Evolutionary conservation across 352 stramenopile species (phyloP).

Genomic region (Hyaloperonospora brassicae): DNA sequence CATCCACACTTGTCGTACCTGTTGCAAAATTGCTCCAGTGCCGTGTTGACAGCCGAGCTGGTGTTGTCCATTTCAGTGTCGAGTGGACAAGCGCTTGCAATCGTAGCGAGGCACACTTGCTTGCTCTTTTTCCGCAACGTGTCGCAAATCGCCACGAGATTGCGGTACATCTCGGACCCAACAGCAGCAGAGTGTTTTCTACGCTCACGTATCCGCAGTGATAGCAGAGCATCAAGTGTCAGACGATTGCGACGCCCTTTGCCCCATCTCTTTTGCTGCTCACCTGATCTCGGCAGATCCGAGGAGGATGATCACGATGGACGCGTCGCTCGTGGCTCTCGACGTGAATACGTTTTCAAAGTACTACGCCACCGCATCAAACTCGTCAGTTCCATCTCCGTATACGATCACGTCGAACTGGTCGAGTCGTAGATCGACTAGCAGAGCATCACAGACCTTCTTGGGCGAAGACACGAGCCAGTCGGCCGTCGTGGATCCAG

Average conservation of each 20-base stretch:
- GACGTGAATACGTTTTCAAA: conserved; percentile 64
- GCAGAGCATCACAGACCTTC: conserved; percentile 30
- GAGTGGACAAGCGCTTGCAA: conserved; percentile 39
- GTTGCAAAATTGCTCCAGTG: conserved; percentile 68
- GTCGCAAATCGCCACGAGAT: conserved; percentile 70
- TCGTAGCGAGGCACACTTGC: conserved; percentile 61
- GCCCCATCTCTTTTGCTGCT: not conserved
- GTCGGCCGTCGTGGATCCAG: conserved; percentile 48
- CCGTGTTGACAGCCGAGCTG: conserved; percentile 42
- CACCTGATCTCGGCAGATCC: conserved; percentile 64
- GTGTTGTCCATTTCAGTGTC: conserved; percentile 26
- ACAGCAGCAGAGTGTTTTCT: conserved; percentile 29
- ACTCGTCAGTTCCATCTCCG: conserved; percentile 4
- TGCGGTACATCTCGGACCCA: conserved; percentile 35
- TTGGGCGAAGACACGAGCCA: conserved; percentile 57
- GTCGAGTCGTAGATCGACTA: not conserved
- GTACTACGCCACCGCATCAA: conserved; percentile 31
- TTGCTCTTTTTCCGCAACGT: conserved; percentile 77
- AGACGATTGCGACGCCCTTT: not conserved
- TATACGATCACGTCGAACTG: not conserved
- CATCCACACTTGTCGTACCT: conserved; percentile 29
- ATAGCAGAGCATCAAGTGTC: not conserved
- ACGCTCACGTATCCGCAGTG: conserved; percentile 5
- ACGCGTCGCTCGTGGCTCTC: conserved; percentile 46
- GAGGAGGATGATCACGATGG: conserved; percentile 73